Conservation (phyloP, 2,329 filamentous ascomycete genomes). For the Verticillium longisporum region DNA sequence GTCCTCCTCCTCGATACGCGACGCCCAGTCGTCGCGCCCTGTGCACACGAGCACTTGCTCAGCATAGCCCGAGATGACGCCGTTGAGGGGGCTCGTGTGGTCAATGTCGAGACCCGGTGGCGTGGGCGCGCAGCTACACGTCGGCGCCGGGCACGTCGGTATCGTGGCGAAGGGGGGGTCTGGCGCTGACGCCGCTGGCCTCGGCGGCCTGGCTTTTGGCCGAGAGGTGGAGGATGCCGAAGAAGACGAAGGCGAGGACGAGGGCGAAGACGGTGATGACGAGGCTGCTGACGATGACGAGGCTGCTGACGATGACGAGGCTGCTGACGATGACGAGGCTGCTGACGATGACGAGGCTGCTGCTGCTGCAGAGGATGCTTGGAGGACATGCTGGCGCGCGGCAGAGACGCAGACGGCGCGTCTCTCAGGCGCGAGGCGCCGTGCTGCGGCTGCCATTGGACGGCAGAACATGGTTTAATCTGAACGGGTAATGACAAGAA, state of each 20-base stretch:
- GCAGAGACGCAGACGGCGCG: not conserved
- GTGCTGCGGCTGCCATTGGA: not conserved
- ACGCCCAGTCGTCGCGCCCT: slow-evolving; percentile 72
- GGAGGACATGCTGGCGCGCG: not conserved
- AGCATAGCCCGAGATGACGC: slow-evolving; percentile 69
- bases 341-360: not conserved
- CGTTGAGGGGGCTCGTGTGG: slow-evolving; percentile 59
- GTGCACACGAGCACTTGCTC: slow-evolving; percentile 83
- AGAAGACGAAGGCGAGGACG: not conserved
- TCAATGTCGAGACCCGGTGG: slow-evolving; percentile 70
- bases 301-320: not conserved
- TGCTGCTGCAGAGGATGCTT: not conserved
- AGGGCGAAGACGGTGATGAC: too few species aligned
- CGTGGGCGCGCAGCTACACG: slow-evolving; percentile 65
- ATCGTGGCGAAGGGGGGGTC: slow-evolving; percentile 34
- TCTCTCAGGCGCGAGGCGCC: not conserved
- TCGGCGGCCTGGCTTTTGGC: not conserved
- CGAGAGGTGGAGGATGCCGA: not conserved
- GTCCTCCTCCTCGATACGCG: slow-evolving; percentile 77
- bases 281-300: not conserved
- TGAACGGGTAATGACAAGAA: not conserved
- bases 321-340: not conserved
- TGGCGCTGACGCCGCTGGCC: slow-evolving; percentile 3
- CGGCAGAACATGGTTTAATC: not conserved
- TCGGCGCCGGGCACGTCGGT: slow-evolving; percentile 63